Conservation (phyloP, 2,329 filamentous ascomycete species). For the Metarhizium album region DNA sequence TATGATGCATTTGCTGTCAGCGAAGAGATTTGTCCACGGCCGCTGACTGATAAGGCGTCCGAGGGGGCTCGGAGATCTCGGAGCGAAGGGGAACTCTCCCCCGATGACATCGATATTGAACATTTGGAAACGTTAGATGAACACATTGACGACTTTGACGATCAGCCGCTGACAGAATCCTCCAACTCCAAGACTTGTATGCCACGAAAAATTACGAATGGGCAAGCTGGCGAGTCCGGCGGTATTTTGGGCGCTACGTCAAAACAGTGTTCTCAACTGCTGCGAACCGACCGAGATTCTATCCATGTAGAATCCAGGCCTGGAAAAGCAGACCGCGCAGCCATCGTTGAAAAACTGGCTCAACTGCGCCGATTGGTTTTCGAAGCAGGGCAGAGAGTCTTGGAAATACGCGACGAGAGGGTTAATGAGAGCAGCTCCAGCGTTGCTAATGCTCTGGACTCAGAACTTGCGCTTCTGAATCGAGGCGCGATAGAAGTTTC, state of each 20-base stretch:
- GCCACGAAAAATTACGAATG: neutral
- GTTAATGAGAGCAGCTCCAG: neutral
- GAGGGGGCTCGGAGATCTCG: neutral
- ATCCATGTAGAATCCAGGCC: neutral
- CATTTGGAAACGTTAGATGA: conserved; percentile 21
- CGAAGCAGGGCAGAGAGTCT: conserved; percentile 1
- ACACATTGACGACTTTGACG: conserved; percentile 15
- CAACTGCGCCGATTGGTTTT: conserved; percentile 5
- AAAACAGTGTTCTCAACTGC: neutral
- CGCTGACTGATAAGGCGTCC: neutral
- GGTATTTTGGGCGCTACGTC: neutral
- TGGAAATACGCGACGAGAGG: conserved; percentile 5
- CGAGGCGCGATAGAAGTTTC: conserved; percentile 7
- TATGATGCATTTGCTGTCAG: neutral
- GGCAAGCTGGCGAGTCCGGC: neutral
- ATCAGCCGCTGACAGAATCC: conserved; percentile 6
- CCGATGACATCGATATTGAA: conserved; percentile 41
- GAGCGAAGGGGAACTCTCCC: conserved; percentile 17
- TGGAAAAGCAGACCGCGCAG: conserved; percentile 2
- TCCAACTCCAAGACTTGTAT: neutral
- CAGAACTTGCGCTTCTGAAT: conserved; percentile 19
- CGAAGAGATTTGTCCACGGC: neutral
- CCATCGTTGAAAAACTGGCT: neutral
- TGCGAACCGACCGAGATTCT: neutral
- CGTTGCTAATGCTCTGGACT: conserved; percentile 11